Percentiles rank a stretch among this genome's conserved stretches.
phyloP scores from a whole-genome alignment of 2,329 filamentous ascomycete genomes.

The Pseudocercospora fijiensis region DNA sequence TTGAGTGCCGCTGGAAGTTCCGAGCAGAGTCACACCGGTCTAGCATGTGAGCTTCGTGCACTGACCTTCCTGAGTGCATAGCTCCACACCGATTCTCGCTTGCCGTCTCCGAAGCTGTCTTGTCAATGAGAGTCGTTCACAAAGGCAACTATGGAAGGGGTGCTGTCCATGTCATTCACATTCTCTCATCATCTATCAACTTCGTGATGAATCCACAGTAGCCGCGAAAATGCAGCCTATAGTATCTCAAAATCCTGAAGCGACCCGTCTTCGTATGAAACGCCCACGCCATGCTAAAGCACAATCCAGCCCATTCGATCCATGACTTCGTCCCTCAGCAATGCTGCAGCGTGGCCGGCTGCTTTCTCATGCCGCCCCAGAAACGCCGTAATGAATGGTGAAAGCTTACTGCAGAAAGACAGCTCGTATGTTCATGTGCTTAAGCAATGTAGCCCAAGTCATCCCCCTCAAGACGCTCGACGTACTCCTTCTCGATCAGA shows the following conservation, averaged over 20 bases:
- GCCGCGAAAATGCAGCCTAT: conserved; percentile 1
- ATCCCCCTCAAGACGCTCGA: conserved; percentile 91
- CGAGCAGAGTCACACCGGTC: neutral
- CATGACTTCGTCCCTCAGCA: conserved; percentile 12
- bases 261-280: conserved; percentile 16
- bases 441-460: conserved; percentile 92
- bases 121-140: neutral
- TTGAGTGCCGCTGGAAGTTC: neutral
- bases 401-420: conserved; percentile 6
- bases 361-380: conserved; percentile 11
- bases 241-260: conserved; percentile 1
- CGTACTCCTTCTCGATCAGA: conserved; percentile 96
- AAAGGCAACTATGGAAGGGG: neutral
- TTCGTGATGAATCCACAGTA: neutral
- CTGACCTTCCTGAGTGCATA: neutral
- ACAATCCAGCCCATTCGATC: conserved; percentile 12
- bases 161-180: conserved; percentile 2
- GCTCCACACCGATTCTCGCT: neutral
- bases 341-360: conserved; percentile 10
- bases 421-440: neutral
- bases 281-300: conserved; percentile 36
- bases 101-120: neutral
- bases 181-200: neutral
- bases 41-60: neutral
- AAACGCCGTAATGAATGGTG: neutral